phyloP scores from a whole-genome alignment of 352 stramenopile species.

The Phytophthora citricola region DNA sequence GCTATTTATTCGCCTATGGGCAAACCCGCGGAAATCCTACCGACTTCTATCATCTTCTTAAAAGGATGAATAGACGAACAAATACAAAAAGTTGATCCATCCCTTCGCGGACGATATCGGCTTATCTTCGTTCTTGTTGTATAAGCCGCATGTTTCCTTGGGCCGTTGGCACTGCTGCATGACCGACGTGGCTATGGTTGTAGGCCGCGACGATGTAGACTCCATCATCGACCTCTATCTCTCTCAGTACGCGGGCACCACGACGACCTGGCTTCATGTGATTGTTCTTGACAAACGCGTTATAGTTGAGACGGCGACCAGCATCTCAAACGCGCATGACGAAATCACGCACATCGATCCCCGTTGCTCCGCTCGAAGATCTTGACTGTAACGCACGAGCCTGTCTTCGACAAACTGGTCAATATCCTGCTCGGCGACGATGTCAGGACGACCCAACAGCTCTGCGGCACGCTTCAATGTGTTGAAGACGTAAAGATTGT shows the following conservation, averaged over 20 bases:
- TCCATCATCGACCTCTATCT: background rate
- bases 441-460: background rate
- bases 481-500: background rate
- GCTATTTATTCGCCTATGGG: no score
- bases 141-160: conserved; percentile 8
- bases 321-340: conserved; percentile 5
- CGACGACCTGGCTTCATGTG: background rate
- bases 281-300: conserved; percentile 10
- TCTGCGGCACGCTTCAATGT: conserved; percentile 6
- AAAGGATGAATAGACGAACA: conserved; percentile 10
- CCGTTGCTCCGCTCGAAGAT: conserved; percentile 1
- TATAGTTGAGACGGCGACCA: conserved; percentile 9
- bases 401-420: conserved; percentile 6
- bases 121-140: conserved; percentile 8
- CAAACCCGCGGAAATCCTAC: conserved; percentile 10
- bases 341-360: background rate
- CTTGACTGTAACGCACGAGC: background rate
- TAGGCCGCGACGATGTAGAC: conserved; percentile 5
- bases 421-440: background rate
- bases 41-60: conserved; percentile 11
- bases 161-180: background rate
- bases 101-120: conserved; percentile 1
- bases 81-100: conserved; percentile 15
- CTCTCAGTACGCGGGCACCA: background rate
- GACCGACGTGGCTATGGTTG: conserved; percentile 7